phyloP scores from a whole-genome alignment of 306 rosid genomes.

The Castanea mollissima region DNA sequence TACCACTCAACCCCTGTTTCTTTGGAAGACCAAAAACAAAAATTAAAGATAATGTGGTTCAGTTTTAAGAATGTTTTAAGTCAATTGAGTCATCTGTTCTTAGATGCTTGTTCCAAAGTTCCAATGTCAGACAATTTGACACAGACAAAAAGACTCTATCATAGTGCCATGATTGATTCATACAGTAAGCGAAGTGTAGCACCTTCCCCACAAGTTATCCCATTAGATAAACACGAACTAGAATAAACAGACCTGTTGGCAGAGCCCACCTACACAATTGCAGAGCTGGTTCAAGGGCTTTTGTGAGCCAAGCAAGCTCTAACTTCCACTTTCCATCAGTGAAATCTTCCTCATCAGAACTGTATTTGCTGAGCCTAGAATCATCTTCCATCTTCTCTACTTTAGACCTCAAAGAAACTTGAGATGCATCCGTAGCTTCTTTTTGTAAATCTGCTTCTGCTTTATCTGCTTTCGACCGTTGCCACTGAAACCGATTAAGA shows the following conservation, averaged over 20 bases:
- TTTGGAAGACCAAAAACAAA: too few species aligned
- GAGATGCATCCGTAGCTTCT: slow-evolving; percentile 30
- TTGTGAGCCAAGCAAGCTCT: slow-evolving; percentile 86
- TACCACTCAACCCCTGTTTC: not conserved
- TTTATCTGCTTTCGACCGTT: slow-evolving; percentile 45
- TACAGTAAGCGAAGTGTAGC: slow-evolving; percentile 4
- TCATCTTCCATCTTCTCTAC: slow-evolving; percentile 32
- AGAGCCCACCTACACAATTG: slow-evolving; percentile 85
- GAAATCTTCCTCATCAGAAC: slow-evolving; percentile 52
- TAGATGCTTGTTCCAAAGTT: not conserved
- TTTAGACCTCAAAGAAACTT: slow-evolving; percentile 33
- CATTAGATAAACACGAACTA: slow-evolving; percentile 25
- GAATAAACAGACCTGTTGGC: slow-evolving; percentile 74
- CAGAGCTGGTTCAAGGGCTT: slow-evolving; percentile 84
- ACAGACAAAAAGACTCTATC: not conserved
- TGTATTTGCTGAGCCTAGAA: slow-evolving; percentile 33
- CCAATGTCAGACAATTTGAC: not conserved
- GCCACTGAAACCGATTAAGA: slow-evolving; percentile 51
- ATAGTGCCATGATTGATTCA: not conserved
- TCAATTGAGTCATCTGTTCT: not conserved
- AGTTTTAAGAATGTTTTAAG: not conserved
- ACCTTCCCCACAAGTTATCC: slow-evolving; percentile 6
- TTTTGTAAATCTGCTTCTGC: slow-evolving; percentile 39
- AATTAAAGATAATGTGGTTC: not conserved
- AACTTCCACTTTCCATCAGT: slow-evolving; percentile 58